Base-by-base conservation (phyloP, 345 rosid genomes). In the Iberis pinnata region DNA sequence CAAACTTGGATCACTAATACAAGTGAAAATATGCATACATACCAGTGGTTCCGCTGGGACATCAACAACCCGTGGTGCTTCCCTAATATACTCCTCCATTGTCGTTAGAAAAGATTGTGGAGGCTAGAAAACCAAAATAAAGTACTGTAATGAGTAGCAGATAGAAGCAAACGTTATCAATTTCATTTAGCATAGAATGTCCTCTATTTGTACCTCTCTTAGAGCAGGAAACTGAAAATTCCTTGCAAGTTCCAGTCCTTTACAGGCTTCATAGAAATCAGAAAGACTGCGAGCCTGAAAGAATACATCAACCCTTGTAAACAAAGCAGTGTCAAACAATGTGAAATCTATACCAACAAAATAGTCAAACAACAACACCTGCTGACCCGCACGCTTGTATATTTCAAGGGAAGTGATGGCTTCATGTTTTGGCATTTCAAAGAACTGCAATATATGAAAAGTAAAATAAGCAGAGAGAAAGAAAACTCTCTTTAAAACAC, bases 141-240 rank as follows among this genome's bases (percentile, higher is more conserved):
- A 22, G 25, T 22, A 22, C 25, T 22, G 25, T 22, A 22, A 3
- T 22, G 6, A 22, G 25, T 22, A 22, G 25, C 25, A 22, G 25
- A 22, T 22, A 22, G 4, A 2, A 22, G 25, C 25, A 29, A 29
- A 7, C 2, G 33, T 29, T 29, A 29, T 29, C 33, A 29, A 7
- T 6, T 3, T 29, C 2, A 29, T 2, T 9, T 2, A 29, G 8
- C 8, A 29, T 4, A 2, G 0, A 6, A 9, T 5, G 33, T 29
- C 8, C 33, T 6, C 2, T 5, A 5, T 9, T 29, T 4, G 10
- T 7, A 29, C 33, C 33, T 29, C 33, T 29, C 33, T 29, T 7
- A 29, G 10, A 29, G 8, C 33, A 29, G 33, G 33, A 76, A 88
- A 88, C 74, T 88, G 95, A 49, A 88, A 84, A 62, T 88, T 88